phyloP scores from a whole-genome alignment of 176 grass and related monocot species.

The Avena insularis region DNA sequence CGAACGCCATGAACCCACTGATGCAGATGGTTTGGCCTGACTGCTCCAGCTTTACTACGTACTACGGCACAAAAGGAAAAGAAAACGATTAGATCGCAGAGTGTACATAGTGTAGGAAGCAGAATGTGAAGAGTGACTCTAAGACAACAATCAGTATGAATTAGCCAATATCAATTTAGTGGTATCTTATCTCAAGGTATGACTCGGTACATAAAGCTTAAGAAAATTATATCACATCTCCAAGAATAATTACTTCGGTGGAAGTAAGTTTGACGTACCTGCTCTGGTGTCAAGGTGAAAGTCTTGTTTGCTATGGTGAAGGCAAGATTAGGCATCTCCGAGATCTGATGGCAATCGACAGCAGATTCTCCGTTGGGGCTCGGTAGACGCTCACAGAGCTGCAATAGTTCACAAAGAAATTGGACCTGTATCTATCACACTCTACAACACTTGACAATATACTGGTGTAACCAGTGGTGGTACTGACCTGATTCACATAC shows the following conservation, averaged over 20 bases:
- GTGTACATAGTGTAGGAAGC: neutral
- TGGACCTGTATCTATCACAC: neutral
- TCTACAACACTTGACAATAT: neutral
- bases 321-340: conserved; percentile 80
- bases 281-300: conserved; percentile 79
- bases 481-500: conserved; percentile 75
- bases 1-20: conserved; percentile 83
- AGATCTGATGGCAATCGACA: conserved; percentile 70
- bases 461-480: neutral
- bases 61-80: conserved; percentile 41
- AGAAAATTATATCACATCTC: neutral
- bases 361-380: conserved; percentile 82
- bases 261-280: conserved; percentile 46
- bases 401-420: conserved; percentile 7
- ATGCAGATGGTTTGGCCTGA: conserved; percentile 65
- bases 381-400: conserved; percentile 87
- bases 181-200: neutral
- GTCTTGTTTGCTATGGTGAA: conserved; percentile 76
- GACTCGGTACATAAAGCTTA: neutral
- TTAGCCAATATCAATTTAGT: neutral
- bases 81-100: neutral
- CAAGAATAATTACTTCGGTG: neutral
- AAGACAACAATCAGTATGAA: neutral
- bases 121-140: neutral
- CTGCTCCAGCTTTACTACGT: conserved; percentile 83